Evolutionary conservation across 345 rosid species (phyloP).

Genomic region (Balakata baccata): DNA sequence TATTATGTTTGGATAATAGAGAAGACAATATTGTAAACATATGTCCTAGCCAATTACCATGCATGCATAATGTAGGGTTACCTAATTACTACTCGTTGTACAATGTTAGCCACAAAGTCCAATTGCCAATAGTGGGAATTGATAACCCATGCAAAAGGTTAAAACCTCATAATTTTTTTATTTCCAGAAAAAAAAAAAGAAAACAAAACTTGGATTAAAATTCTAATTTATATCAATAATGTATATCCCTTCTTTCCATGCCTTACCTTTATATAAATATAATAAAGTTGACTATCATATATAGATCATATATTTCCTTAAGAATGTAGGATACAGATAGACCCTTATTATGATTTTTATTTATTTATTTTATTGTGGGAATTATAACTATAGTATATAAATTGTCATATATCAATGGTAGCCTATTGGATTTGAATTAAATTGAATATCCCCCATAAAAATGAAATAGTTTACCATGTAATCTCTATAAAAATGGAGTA

Average conservation of each 20-base stretch:
- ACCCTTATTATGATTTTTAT: constrained; percentile 31
- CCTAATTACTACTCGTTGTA: constrained; percentile 19
- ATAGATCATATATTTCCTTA: too few species aligned
- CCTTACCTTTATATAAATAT: background rate
- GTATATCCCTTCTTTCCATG: background rate
- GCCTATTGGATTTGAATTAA: too few species aligned
- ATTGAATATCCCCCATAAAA: too few species aligned
- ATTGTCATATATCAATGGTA: background rate
- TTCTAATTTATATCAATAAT: background rate
- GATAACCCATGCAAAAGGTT: constrained; percentile 1
- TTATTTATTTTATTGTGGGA: constrained; percentile 3
- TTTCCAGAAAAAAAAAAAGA: too few species aligned
- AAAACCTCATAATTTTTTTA: too few species aligned
- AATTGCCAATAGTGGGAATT: constrained; percentile 17
- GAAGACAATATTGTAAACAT: too few species aligned
- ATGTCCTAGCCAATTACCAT: too few species aligned
- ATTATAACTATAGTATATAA: background rate
- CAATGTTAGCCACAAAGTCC: constrained; percentile 23
- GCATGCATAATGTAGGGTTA: background rate
- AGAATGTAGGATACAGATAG: constrained; percentile 11
- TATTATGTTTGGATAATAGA: too few species aligned
- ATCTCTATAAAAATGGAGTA: too few species aligned
- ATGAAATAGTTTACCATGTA: too few species aligned
- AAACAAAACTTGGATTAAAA: background rate
- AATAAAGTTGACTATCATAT: constrained; percentile 18